Evolutionary conservation across 371 early-diverging fungal species (phyloP).

Genomic region (Mucor sp.): DNA sequence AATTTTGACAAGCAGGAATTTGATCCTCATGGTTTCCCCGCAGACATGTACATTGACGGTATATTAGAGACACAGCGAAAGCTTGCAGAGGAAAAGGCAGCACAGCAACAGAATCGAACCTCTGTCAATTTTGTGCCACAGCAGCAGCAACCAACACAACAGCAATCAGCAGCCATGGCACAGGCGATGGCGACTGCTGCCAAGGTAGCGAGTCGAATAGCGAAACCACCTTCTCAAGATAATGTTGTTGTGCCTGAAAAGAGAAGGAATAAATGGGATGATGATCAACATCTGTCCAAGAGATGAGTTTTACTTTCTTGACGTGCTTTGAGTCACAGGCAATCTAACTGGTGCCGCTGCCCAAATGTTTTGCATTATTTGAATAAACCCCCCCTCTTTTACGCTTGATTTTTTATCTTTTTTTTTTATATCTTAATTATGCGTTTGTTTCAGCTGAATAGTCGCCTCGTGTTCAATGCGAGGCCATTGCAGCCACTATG

Average conservation of each 20-base stretch:
- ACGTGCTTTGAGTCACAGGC: slow-evolving; percentile 11
- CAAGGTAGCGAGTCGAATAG: slow-evolving; percentile 41
- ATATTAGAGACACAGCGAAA: slow-evolving; percentile 47
- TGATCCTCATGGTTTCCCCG: slow-evolving; percentile 57
- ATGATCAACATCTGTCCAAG: not conserved
- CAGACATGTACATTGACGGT: slow-evolving; percentile 57
- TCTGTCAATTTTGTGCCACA: slow-evolving; percentile 32
- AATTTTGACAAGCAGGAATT: slow-evolving; percentile 60
- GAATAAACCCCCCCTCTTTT: not conserved
- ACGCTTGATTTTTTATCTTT: not conserved
- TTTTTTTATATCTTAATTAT: not conserved
- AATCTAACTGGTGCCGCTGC: slow-evolving; percentile 4
- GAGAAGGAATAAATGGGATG: slow-evolving; percentile 22
- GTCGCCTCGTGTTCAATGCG: not conserved
- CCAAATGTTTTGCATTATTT: not conserved
- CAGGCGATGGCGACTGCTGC: slow-evolving; percentile 47
- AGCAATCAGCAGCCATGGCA: slow-evolving; percentile 35
- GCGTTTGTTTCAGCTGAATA: not conserved
- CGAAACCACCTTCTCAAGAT: slow-evolving; percentile 21
- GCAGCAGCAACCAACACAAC: slow-evolving; percentile 10
- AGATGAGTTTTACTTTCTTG: not conserved
- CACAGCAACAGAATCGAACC: slow-evolving; percentile 34
- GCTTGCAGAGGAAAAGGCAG: slow-evolving; percentile 43
- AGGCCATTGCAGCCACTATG: not conserved
- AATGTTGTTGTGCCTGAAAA: slow-evolving; percentile 3